phyloP scores from a whole-genome alignment of 371 early-diverging fungal genomes.

The Mortierella sp. region DNA sequence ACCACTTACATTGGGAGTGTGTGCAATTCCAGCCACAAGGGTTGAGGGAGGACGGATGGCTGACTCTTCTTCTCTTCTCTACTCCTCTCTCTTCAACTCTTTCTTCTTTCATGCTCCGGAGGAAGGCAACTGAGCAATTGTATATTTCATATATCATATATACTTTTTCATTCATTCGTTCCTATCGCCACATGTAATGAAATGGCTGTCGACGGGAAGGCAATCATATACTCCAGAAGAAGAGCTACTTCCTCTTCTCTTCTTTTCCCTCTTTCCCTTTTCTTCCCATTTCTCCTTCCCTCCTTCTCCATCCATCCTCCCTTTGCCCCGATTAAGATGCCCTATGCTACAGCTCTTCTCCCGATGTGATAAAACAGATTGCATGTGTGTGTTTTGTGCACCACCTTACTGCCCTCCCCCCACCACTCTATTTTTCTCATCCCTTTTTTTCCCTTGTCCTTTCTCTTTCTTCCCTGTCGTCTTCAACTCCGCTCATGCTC shows the following conservation, averaged over 20 bases:
- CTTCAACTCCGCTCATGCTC: slow-evolving; percentile 7
- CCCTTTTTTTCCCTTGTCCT: not conserved
- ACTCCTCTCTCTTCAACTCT: not conserved
- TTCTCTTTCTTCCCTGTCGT: not conserved
- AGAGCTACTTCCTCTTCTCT: not conserved
- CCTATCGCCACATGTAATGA: not conserved
- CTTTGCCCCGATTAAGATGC: not conserved
- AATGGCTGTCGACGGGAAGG: slow-evolving; percentile 1
- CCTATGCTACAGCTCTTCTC: not conserved
- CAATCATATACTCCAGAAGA: not conserved
- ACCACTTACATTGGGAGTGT: not conserved
- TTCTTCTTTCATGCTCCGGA: not conserved
- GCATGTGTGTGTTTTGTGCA: not conserved
- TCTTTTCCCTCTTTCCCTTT: not conserved
- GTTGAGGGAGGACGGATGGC: not conserved
- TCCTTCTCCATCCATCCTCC: not conserved
- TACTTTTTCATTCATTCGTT: not conserved
- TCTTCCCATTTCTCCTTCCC: not conserved
- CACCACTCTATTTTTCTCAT: not conserved
- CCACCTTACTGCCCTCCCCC: not conserved
- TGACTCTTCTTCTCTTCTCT: not conserved
- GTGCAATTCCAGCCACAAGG: not conserved
- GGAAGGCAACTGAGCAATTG: not conserved
- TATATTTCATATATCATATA: not conserved
- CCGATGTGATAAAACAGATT: not conserved